Percentiles rank a stretch among this genome's conserved stretches.
Evolutionary conservation across 2,329 filamentous ascomycete genomes (phyloP).

Genomic region (Verticillium nonalfalfae): DNA sequence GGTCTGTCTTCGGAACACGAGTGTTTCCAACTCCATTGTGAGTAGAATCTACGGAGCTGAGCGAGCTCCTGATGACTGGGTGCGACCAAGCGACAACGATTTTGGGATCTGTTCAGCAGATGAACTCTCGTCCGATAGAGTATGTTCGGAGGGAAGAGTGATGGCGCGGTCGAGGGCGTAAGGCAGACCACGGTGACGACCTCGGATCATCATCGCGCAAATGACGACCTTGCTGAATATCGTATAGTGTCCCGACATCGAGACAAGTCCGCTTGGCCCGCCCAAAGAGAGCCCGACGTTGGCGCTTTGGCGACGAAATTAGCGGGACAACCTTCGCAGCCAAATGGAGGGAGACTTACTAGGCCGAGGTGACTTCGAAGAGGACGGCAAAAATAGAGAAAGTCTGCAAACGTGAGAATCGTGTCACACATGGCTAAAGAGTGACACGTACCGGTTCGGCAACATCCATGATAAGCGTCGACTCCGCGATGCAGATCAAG

Average conservation of each 20-base stretch:
- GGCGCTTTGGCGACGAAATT: conserved; percentile 14
- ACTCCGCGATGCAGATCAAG: conserved; percentile 20
- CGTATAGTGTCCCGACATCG: conserved; percentile 22
- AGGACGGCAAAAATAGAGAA: conserved; percentile 23
- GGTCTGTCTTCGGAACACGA: too few relatives aligned
- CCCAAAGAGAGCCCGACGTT: conserved; percentile 29
- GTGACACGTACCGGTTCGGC: conserved; percentile 1
- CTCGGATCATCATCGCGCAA: conserved; percentile 30
- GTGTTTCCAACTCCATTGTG: too few relatives aligned
- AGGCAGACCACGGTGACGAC: conserved; percentile 26
- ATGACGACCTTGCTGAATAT: conserved; percentile 27
- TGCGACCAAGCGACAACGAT: neutral
- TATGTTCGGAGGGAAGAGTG: conserved; percentile 12
- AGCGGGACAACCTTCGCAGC: neutral
- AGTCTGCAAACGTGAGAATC: conserved; percentile 11
- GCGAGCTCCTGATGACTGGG: neutral
- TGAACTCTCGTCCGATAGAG: neutral
- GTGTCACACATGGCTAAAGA: neutral
- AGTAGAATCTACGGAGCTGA: neutral
- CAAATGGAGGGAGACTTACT: conserved; percentile 15
- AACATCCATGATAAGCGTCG: neutral
- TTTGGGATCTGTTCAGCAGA: neutral
- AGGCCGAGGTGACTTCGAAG: conserved; percentile 26
- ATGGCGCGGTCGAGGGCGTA: conserved; percentile 27
- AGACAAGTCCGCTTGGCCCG: conserved; percentile 20